Base-by-base conservation (phyloP, 208 protist species). In the Spongospora subterranea region DNA sequence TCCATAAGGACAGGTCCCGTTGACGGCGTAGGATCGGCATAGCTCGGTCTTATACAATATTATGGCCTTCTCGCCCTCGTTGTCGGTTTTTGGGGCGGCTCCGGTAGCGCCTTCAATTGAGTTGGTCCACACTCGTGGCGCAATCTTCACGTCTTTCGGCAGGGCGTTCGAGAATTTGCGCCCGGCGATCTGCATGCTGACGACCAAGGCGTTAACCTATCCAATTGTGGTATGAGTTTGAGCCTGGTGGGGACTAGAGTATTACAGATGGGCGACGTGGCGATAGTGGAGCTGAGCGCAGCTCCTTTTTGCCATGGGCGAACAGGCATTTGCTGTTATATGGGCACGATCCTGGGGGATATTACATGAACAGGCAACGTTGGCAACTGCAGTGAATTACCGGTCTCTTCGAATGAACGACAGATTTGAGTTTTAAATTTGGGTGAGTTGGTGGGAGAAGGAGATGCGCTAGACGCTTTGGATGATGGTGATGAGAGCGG, bases 371-470 rank as follows among this genome's bases (percentile, higher is more conserved):
- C 24, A 6, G 24, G 50, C 50, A 60, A 24, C 50, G 24, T 60
- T 60, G 24, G 24, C n/a, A n/a, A n/a, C n/a, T n/a, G n/a, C n/a
- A 24, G 50, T 24, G 50, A 60, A 6, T 82, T 35, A 43, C 71
- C 71, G 13, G 71, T 82, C 40, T 35, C 11, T 35, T 82, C 71
- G 13, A 35, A 82, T 13, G 71, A 39, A 40, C n/a, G 6, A 43
- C 71, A 82, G 35, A 82, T 82, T n/a, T 82, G n/a, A n/a, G 71
- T 82, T n/a, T 82, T 82, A 43, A 40, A 82, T 43, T 45, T 35
- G n/a, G n/a, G 11, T 43, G 71, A 6, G 71, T 82, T 82, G 13
- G n/a, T n/a, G 6, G 71, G 71, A 6, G 71, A 60, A 29, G 6
- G 50, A 60, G 24, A 6, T 29, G 50, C 50, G 24, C 50, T 60